Evolutionary conservation across 2,329 filamentous ascomycete species (phyloP), one percentile per base, ranked within the genome.

Genomic region (Penicillium sp.): DNA sequence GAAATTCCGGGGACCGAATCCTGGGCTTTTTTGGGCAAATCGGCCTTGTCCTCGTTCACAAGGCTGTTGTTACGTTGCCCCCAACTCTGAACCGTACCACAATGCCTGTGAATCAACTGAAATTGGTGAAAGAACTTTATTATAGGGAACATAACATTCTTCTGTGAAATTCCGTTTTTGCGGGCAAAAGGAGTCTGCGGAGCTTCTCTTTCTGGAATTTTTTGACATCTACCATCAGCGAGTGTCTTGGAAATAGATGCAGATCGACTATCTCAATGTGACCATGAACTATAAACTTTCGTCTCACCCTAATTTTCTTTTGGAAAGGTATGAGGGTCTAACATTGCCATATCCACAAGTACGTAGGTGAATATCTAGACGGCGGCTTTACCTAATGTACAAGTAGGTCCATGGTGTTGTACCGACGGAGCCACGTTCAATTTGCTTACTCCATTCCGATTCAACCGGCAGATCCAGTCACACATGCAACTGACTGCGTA

Each of bases 21-120:
- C 77, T 97, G 48, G 80, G 81, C 14, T 91, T 95, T 64, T 99
- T 93, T 68, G 93, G 93, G 1, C 86, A 85, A 49, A 85, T 89
- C 8, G 93, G 85, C 0, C 72, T 90, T n/a, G 88, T 84, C 0
- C 86, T 90, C 1, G 72, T 97, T 63, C 81, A 86, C 37, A 79
- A 84, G 51, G 90, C 90, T 0, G 77, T 93, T 26, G 74, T 95
- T n/a, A 88, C 91, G 13, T 87, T 95, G 48, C 91, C 91, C 3
- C 73, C 60, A 26, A 58, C 55, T 5, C 56, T 77, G 29, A 62
- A 68, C n/a, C 64, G 63, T 39, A 70, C 72, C 44, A 73, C 63
- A 10, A 77, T 77, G 61, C 67, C 72, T 19, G 68, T 74, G 21
- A 73, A 72, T 21, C 71, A 74, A 48, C 63, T 78, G 52, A 73